Conservation (phyloP, 805 yeast species). For the Yamadazyma nakazawae region DNA sequence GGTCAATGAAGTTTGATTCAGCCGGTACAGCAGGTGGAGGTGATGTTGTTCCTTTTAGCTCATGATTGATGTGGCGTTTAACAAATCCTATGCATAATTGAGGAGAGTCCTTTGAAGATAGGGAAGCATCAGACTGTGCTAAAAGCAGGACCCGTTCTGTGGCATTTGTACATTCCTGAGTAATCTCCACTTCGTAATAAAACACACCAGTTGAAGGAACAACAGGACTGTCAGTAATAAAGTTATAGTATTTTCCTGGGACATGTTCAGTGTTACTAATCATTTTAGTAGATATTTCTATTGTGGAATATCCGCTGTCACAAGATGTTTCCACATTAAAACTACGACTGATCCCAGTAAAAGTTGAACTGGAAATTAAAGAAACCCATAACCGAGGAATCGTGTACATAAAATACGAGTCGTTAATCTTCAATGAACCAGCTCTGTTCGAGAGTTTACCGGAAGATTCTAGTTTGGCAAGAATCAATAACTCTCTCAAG, state of each 20-base stretch:
- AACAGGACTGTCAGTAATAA: conserved; percentile 36
- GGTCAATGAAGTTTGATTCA: conserved; percentile 18
- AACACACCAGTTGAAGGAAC: conserved; percentile 32
- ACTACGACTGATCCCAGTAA: conserved; percentile 20
- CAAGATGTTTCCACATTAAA: conserved; percentile 25
- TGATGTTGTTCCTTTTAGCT: conserved; percentile 12
- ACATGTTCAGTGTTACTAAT: neutral
- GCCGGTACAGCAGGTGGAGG: conserved; percentile 3
- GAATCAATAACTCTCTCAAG: conserved; percentile 23
- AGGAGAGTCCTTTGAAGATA: conserved; percentile 31
- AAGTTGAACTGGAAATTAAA: conserved; percentile 24
- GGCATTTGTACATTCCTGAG: conserved; percentile 31
- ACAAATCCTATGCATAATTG: conserved; percentile 34
- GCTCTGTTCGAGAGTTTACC: conserved; percentile 20
- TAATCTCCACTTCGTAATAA: conserved; percentile 39
- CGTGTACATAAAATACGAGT: conserved; percentile 24
- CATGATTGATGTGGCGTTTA: conserved; percentile 25
- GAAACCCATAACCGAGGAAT: conserved; percentile 42
- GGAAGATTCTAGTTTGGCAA: conserved; percentile 18
- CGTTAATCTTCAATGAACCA: conserved; percentile 16
- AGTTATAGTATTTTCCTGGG: conserved; percentile 27
- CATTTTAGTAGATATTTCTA: conserved; percentile 18
- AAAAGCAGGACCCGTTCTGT: conserved; percentile 32
- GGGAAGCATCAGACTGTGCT: conserved; percentile 30
- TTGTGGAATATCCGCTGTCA: conserved; percentile 28